Evolutionary conservation across 2,329 filamentous ascomycete genomes (phyloP), one percentile per base, ranked within the genome.

Genomic region (Balansia obtecta): DNA sequence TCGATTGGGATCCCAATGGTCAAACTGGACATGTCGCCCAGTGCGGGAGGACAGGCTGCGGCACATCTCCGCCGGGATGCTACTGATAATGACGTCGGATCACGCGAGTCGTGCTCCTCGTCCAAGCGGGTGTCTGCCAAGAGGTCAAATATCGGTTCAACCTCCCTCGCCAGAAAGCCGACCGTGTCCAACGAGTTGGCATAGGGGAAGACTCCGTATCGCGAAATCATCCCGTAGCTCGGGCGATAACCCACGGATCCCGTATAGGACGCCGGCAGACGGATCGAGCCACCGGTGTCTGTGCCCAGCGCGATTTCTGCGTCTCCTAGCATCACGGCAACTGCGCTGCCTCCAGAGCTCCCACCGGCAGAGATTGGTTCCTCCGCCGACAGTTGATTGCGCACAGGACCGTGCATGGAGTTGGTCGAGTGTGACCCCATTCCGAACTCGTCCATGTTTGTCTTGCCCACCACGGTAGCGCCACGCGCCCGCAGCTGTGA

Each of bases 381-480:
- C 42, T 59, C 52, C 1, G 62, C 53, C 0, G 61, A 69, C 48
- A 71, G 65, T 8, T 68, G 71, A 54, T 77, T 82, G 48, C 64
- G 70, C 4, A 91, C 85, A 1, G 79, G 64, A 1, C 86, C 86
- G 58, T 83, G 80, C 50, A 73, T 68, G 1, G 88, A 89, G 59
- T 83, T 82, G 48, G 71, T 70, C 1, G 88, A 90, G 58, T 95
- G 84, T 9, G 88, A 94, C 2, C 89, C 89, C 90, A 95, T 95
- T 30, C 90, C 89, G 63, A 95, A 95, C 63, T 95, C 93, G 68
- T 97, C 93, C 73, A 97, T 82, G 63, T 95, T 95, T 2, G 88
- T 90, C 67, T 95, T 95, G 7, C 85, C 85, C 1, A 82, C 74
- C 2, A 91, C 65, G 6, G 76, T 65, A 6, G 80, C 82, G 41